Conservation (phyloP, 345 rosid species). For the Citrus maxima region DNA sequence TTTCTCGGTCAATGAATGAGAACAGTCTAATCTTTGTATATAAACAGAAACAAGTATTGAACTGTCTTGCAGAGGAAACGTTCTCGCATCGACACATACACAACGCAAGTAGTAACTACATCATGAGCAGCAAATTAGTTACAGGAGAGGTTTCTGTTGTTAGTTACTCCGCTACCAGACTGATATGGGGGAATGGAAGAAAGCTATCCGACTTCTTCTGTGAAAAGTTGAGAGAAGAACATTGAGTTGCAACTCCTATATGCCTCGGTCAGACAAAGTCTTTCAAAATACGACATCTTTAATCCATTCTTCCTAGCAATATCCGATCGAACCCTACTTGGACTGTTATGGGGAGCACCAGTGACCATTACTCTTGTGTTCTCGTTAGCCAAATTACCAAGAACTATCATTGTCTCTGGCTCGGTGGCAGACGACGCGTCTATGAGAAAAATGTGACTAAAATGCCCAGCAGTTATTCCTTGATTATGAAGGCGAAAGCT, state of each 20-base stretch:
- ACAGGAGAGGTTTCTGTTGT: neutral
- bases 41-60: neutral
- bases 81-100: neutral
- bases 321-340: conserved; percentile 28
- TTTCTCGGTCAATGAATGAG: neutral
- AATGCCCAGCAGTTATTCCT: conserved; percentile 33
- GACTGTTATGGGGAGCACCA: conserved; percentile 17
- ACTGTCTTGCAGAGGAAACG: neutral
- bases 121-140: neutral
- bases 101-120: neutral
- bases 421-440: conserved; percentile 32
- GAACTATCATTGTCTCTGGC: conserved; percentile 33
- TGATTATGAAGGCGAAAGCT: conserved; percentile 26
- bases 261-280: conserved; percentile 13
- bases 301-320: conserved; percentile 32
- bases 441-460: conserved; percentile 29
- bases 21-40: neutral
- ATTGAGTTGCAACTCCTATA: neutral
- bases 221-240: neutral
- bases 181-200: no score
- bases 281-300: conserved; percentile 31
- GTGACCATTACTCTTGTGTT: conserved; percentile 26
- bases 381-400: conserved; percentile 30
- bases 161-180: neutral
- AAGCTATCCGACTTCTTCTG: neutral